Conservation (phyloP, 805 yeast species). For the Cyberlindnera samutprakarnensis region DNA sequence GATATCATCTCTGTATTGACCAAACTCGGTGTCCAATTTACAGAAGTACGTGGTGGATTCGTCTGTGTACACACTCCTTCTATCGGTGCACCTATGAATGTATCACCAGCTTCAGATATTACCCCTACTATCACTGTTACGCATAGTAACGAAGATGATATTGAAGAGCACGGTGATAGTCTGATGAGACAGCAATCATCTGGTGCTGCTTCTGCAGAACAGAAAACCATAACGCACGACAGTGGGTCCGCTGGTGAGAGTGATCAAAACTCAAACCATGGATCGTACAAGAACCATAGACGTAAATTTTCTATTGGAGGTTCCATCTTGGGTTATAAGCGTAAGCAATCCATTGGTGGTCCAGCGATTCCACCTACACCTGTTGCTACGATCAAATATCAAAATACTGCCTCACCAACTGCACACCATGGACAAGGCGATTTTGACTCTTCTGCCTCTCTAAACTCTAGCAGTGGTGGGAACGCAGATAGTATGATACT, state of each 20-base stretch:
- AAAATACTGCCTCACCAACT: conserved; percentile 23
- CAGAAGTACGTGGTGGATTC: conserved; percentile 92
- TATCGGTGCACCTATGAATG: conserved; percentile 15
- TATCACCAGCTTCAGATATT: conserved; percentile 1
- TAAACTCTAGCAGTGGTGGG: conserved; percentile 56
- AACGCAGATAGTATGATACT: conserved; percentile 46
- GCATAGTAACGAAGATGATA: conserved; percentile 3
- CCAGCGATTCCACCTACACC: conserved; percentile 51
- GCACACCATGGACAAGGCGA: conserved; percentile 25
- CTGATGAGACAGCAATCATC: conserved; percentile 7
- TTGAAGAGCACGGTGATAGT: conserved; percentile 4
- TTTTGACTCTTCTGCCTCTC: conserved; percentile 37
- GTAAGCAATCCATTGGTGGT: conserved; percentile 27
- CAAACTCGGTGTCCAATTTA: conserved; percentile 69
- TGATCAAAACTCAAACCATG: conserved; percentile 17
- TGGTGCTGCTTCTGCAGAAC: conserved; percentile 8
- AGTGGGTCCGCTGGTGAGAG: conserved; percentile 13
- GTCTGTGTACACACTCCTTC: conserved; percentile 66
- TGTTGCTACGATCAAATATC: conserved; percentile 30
- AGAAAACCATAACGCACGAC: conserved; percentile 9
- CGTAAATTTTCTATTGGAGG: conserved; percentile 60
- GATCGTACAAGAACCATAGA: conserved; percentile 37
- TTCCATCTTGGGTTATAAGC: conserved; percentile 42
- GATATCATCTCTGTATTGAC: conserved; percentile 74
- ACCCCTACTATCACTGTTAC: not conserved